Conservation (phyloP, 2,329 filamentous ascomycete species). For the Scolecobasidium constrictum region DNA sequence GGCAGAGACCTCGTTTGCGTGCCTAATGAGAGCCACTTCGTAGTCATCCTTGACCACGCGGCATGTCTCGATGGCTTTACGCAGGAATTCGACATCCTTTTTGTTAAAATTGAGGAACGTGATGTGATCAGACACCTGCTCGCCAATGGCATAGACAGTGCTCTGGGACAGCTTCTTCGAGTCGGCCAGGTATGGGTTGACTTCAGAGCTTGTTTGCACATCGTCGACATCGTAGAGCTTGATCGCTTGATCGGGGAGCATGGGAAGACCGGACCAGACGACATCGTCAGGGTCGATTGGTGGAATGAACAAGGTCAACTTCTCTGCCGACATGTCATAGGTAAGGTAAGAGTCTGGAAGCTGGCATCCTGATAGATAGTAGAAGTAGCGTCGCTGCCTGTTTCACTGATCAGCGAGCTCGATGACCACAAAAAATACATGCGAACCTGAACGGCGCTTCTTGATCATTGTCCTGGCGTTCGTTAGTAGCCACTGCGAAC, state of each 20-base stretch:
- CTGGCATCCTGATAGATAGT: slow-evolving; percentile 81
- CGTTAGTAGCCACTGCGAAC: too few relatives aligned
- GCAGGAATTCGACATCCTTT: slow-evolving; percentile 46
- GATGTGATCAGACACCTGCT: slow-evolving; percentile 62
- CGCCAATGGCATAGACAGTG: slow-evolving; percentile 64
- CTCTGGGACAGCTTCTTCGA: slow-evolving; percentile 17
- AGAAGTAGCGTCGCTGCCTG: slow-evolving; percentile 86
- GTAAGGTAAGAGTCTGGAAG: slow-evolving; percentile 70
- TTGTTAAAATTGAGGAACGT: slow-evolving; percentile 60
- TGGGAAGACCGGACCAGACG: slow-evolving; percentile 84
- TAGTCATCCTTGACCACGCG: slow-evolving; percentile 78
- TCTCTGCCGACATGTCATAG: slow-evolving; percentile 65
- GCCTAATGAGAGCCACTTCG: slow-evolving; percentile 71
- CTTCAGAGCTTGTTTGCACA: slow-evolving; percentile 59
- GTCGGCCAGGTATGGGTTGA: slow-evolving; percentile 58
- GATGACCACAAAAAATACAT: slow-evolving; percentile 24
- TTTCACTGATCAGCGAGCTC: slow-evolving; percentile 8
- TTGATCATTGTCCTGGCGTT: slow-evolving; percentile 73
- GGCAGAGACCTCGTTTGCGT: slow-evolving; percentile 70
- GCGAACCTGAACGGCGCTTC: slow-evolving; percentile 65
- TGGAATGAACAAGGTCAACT: slow-evolving; percentile 82
- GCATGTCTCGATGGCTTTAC: slow-evolving; percentile 64
- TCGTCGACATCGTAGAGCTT: slow-evolving; percentile 58
- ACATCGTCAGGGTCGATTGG: slow-evolving; percentile 79
- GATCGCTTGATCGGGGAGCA: slow-evolving; percentile 64